Conservation (phyloP, 1,284 basidiomycete genomes). For the Ustilago curta region DNA sequence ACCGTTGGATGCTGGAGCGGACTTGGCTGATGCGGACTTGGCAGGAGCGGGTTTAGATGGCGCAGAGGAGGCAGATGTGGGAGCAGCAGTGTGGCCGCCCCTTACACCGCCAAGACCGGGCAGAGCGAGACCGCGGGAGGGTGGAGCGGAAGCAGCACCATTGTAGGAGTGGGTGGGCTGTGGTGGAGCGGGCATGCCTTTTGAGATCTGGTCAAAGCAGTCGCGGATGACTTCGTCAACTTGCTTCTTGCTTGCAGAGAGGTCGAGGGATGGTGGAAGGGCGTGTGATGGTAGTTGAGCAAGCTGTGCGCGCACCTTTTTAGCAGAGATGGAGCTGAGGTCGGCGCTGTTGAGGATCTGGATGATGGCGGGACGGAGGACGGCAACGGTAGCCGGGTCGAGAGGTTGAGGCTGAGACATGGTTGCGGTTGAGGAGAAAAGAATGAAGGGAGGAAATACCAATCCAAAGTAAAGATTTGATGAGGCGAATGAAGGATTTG, state of each 20-base stretch:
- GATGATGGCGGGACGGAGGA: slow-evolving; percentile 59
- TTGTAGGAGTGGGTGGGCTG: slow-evolving; percentile 31
- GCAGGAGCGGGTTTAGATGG: slow-evolving; percentile 32
- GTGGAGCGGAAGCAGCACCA: slow-evolving; percentile 35
- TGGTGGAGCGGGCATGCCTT: slow-evolving; percentile 44
- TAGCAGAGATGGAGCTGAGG: slow-evolving; percentile 61
- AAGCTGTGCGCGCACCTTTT: slow-evolving; percentile 59
- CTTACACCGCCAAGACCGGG: slow-evolving; percentile 59
- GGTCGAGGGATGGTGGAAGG: slow-evolving; percentile 51
- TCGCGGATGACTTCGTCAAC: slow-evolving; percentile 61
- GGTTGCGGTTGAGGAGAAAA: slow-evolving; percentile 11
- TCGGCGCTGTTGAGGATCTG: slow-evolving; percentile 64
- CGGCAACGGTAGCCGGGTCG: slow-evolving; percentile 41
- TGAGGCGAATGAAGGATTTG: not conserved
- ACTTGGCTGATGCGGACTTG: slow-evolving; percentile 26
- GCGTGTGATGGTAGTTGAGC: slow-evolving; percentile 50
- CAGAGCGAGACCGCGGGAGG: slow-evolving; percentile 51
- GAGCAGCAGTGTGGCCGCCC: slow-evolving; percentile 37
- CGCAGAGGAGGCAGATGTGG: slow-evolving; percentile 29
- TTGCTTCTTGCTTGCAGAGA: slow-evolving; percentile 61
- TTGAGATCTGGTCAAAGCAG: slow-evolving; percentile 62
- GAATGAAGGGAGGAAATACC: slow-evolving; percentile 1
- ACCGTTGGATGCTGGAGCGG: slow-evolving; percentile 38
- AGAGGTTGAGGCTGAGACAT: slow-evolving; percentile 48
- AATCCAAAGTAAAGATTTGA: slow-evolving; percentile 3